Conservation (phyloP, 305 asterid species). For the Plantago coronopus region DNA sequence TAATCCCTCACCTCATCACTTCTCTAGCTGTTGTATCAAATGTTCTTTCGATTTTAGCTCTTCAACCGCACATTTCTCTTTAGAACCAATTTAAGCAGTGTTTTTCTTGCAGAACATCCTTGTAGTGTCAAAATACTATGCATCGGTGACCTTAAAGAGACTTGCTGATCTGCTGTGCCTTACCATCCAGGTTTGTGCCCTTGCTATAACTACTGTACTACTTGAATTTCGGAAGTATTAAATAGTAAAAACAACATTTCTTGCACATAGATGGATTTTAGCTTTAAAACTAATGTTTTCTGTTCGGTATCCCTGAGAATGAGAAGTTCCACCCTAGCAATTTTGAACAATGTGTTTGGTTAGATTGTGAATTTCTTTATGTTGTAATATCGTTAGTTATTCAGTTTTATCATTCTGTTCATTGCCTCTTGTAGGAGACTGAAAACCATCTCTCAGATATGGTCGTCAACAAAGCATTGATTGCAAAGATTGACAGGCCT, state of each 20-base stretch:
- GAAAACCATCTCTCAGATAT: conserved; percentile 91
- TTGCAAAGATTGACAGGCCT: conserved; percentile 91
- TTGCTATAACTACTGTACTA: conserved; percentile 12
- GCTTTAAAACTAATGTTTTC: background rate
- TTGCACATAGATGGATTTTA: too few species aligned
- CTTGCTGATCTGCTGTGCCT: conserved; percentile 83
- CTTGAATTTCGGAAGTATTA: too few species aligned
- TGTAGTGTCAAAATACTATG: conserved; percentile 81
- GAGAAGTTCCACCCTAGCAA: background rate
- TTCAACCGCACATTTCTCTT: conserved; percentile 3
- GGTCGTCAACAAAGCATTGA: conserved; percentile 85
- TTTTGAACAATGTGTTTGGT: background rate
- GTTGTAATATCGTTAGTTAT: too few species aligned
- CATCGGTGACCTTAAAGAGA: conserved; percentile 77
- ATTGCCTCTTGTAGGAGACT: too few species aligned
- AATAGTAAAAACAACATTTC: too few species aligned
- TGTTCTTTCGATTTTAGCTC: background rate
- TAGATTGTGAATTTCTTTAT: too few species aligned
- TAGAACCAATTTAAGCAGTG: background rate
- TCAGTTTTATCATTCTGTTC: too few species aligned
- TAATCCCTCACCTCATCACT: background rate
- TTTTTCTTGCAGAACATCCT: conserved; percentile 71
- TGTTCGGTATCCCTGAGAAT: background rate
- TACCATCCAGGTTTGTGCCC: conserved; percentile 51
- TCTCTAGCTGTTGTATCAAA: conserved; percentile 1